Percentiles rank a stretch among this genome's conserved stretches.
phyloP scores from a whole-genome alignment of 2,329 filamentous ascomycete species.

The Massarina eburnea region DNA sequence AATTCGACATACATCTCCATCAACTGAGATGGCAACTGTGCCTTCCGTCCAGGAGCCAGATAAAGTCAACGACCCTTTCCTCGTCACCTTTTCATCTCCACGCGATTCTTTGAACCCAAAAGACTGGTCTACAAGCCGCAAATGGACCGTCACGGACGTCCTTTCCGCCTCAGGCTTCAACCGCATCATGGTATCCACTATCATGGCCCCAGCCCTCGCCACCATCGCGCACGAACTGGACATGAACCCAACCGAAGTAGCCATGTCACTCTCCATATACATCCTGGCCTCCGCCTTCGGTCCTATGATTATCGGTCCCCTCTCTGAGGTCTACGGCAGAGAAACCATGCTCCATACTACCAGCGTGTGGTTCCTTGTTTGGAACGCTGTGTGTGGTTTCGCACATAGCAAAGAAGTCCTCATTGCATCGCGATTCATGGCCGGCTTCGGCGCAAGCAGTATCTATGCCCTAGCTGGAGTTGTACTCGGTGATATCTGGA shows the following conservation, averaged over 20 bases:
- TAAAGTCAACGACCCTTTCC: conserved; percentile 17
- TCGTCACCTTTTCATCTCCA: conserved; percentile 15
- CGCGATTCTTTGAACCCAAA: conserved; percentile 22
- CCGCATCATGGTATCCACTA: conserved; percentile 34
- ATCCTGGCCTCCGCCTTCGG: conserved; percentile 31
- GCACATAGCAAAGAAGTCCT: conserved; percentile 24
- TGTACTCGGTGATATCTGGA: conserved; percentile 30
- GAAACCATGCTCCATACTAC: conserved; percentile 22
- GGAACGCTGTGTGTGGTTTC: conserved; percentile 30
- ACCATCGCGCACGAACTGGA: conserved; percentile 23
- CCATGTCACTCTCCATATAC: conserved; percentile 32
- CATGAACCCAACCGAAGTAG: conserved; percentile 22
- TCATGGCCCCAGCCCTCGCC: conserved; percentile 29
- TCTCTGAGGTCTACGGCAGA: conserved; percentile 33
- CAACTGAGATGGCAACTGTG: too few relatives aligned
- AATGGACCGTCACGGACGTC: conserved; percentile 25
- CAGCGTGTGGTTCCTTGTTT: conserved; percentile 29
- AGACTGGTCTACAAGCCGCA: conserved; percentile 20
- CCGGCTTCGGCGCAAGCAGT: conserved; percentile 29
- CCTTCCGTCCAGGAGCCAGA: background rate
- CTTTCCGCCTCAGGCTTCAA: conserved; percentile 29
- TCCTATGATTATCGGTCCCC: conserved; percentile 29
- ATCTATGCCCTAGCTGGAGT: conserved; percentile 24
- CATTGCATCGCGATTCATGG: conserved; percentile 26
- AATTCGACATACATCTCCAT: too few relatives aligned